Evolutionary conservation across 257 asterid species (phyloP), one percentile per base, ranked within the genome.

Genomic region (Handroanthus guayacan): DNA sequence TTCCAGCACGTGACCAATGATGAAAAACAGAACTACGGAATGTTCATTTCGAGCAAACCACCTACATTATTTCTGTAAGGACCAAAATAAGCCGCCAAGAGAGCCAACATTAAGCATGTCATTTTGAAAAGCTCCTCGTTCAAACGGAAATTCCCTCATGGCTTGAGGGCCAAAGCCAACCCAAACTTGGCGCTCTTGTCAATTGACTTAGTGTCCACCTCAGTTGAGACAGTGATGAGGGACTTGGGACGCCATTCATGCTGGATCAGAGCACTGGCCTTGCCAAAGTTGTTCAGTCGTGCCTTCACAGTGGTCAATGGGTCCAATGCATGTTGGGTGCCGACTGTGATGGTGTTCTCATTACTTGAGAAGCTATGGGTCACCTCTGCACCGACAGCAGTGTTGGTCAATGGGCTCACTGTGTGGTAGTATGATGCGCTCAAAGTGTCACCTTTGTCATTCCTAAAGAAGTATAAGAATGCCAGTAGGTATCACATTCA

Each of bases 241-340:
- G 89, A 85, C 70, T 85, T 85, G 12, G 87, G 89, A 44, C 87
- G 89, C 88, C 88, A 86, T 67, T 86, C 87, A 12, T 86, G 90
- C 85, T 86, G 88, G 73, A 86, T 84, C 77, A 86, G 70, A 55
- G 87, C 88, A 61, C 73, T 80, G 5, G 83, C 87, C 67, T 72
- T 86, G 34, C 90, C 90, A 20, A 71, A 71, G 80, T 86, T 86
- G 88, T 86, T 84, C 57, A 84, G 55, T 4, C 85, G 79, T 0
- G 84, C 84, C 78, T 86, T 86, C 62, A 82, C 87, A 0, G 80
- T 13, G 66, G 90, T 86, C 78, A 86, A 69, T 43, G 88, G 90
- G 74, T 86, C 90, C 87, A 86, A 9, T 1, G 57, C 44, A 18
- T 86, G 87, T 45, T 84, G 88, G 11, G 90, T 77, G 4, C 90